Percentiles rank a stretch among this genome's conserved stretches.
Evolutionary conservation across 2,329 filamentous ascomycete genomes (phyloP).

Genomic region (Epichloe typhina): DNA sequence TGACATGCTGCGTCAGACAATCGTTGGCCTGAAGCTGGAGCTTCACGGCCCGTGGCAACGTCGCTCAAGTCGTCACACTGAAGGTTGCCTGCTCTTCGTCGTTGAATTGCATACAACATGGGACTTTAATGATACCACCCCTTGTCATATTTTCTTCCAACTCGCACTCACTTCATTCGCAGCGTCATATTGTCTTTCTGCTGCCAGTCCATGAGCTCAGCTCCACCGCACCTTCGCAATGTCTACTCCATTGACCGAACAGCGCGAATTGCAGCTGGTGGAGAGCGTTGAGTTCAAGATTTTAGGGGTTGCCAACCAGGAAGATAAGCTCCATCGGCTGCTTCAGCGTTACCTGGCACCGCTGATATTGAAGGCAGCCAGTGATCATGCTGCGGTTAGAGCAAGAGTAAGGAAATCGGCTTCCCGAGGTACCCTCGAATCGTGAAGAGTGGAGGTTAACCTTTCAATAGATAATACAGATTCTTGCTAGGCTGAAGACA

Average conservation of each 20-base stretch:
- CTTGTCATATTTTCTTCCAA: background rate
- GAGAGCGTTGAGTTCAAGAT: constrained; percentile 80
- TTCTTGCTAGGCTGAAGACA: constrained; percentile 38
- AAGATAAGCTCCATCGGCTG: constrained; percentile 66
- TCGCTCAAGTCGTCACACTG: background rate
- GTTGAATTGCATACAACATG: background rate
- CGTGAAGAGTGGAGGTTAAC: background rate
- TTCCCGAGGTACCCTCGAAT: background rate
- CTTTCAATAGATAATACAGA: constrained; percentile 34
- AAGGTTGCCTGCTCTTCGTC: constrained; percentile 1
- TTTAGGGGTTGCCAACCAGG: constrained; percentile 63
- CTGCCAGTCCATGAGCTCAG: background rate
- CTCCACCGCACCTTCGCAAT: constrained; percentile 14
- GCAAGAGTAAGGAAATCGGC: constrained; percentile 44
- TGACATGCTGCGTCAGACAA: background rate
- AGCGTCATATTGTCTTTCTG: background rate
- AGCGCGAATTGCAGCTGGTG: constrained; percentile 68
- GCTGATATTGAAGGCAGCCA: constrained; percentile 73
- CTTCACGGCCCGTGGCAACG: background rate
- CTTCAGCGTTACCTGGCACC: constrained; percentile 70
- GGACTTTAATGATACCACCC: background rate
- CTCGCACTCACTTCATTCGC: background rate
- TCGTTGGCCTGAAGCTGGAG: background rate
- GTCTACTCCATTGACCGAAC: constrained; percentile 33
- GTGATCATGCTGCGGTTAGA: constrained; percentile 66